phyloP scores from a whole-genome alignment of 2,329 filamentous ascomycete genomes.

The Aspergillus novoparasiticus region DNA sequence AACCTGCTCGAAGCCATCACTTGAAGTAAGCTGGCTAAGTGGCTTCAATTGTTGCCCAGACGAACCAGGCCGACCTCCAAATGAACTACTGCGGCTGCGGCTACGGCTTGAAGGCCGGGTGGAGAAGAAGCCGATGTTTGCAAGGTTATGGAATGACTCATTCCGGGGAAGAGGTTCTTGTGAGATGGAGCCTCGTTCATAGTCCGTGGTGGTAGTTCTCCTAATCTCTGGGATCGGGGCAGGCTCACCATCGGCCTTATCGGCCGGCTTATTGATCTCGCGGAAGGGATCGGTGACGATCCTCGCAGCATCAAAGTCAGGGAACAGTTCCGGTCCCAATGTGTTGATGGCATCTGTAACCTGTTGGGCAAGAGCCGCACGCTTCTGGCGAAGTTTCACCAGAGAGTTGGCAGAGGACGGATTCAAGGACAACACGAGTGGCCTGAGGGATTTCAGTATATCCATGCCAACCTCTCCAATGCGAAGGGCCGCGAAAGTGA shows the following conservation, averaged over 20 bases:
- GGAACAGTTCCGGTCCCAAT: slow-evolving; percentile 91
- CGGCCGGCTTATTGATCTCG: slow-evolving; percentile 24
- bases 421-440: slow-evolving; percentile 80
- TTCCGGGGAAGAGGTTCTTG: slow-evolving; percentile 71
- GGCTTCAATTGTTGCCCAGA: slow-evolving; percentile 67
- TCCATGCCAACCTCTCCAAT: slow-evolving; percentile 99
- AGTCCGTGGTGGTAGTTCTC: slow-evolving; percentile 24
- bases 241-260: slow-evolving; percentile 20
- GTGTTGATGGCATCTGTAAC: slow-evolving; percentile 94
- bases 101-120: slow-evolving; percentile 82
- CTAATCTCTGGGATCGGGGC: slow-evolving; percentile 25
- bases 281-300: slow-evolving; percentile 61
- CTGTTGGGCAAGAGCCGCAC: slow-evolving; percentile 73
- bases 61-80: slow-evolving; percentile 63
- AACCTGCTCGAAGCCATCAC: slow-evolving; percentile 78
- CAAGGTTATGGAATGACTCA: slow-evolving; percentile 91
- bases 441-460: slow-evolving; percentile 90
- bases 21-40: slow-evolving; percentile 68
- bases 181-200: slow-evolving; percentile 27
- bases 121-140: slow-evolving; percentile 85
- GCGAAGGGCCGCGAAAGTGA: slow-evolving; percentile 89
- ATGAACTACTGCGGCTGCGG: slow-evolving; percentile 70
- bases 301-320: slow-evolving; percentile 84
- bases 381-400: slow-evolving; percentile 71
- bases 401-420: slow-evolving; percentile 84